phyloP scores from a whole-genome alignment of 495 filamentous ascomycete species.

The Evansstolkia leycettana region DNA sequence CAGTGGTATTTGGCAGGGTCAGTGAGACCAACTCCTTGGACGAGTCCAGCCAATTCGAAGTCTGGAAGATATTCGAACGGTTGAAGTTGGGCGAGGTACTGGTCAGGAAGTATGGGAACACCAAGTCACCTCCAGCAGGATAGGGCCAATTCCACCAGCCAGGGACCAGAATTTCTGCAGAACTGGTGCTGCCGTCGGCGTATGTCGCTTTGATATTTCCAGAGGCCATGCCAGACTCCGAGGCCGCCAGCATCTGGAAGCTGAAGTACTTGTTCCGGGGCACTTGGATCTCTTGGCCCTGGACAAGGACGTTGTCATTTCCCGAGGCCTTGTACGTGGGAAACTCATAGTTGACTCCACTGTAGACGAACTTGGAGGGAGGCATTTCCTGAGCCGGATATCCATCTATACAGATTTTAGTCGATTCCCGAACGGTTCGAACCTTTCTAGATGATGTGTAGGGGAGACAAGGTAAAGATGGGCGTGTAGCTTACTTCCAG shows the following conservation, averaged over 20 bases:
- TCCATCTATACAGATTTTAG: conserved; percentile 20
- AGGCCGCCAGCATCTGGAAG: conserved; percentile 34
- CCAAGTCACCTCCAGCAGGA: conserved; percentile 34
- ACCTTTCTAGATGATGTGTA: no score
- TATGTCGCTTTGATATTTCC: conserved; percentile 36
- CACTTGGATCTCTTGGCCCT: conserved; percentile 28
- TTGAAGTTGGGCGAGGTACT: conserved; percentile 34
- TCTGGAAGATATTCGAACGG: conserved; percentile 39
- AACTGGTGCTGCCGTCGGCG: conserved; percentile 26
- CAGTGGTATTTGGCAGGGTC: conserved; percentile 17
- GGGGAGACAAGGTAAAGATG: not conserved
- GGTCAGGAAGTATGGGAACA: conserved; percentile 36
- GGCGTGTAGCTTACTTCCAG: conserved; percentile 10
- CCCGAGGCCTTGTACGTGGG: conserved; percentile 29
- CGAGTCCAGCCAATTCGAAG: conserved; percentile 31
- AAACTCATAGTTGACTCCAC: conserved; percentile 33
- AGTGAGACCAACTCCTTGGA: conserved; percentile 31
- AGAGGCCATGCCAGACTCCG: conserved; percentile 28
- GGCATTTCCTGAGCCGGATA: conserved; percentile 33
- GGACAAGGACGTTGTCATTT: conserved; percentile 32
- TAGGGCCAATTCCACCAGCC: conserved; percentile 37
- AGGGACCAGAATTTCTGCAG: conserved; percentile 29
- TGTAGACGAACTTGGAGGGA: conserved; percentile 23
- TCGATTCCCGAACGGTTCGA: not conserved
- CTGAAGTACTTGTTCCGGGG: conserved; percentile 27